Evolutionary conservation across 2,329 filamentous ascomycete species (phyloP), one percentile per base, ranked within the genome.

Genomic region (Trichoderma cornu-damae): DNA sequence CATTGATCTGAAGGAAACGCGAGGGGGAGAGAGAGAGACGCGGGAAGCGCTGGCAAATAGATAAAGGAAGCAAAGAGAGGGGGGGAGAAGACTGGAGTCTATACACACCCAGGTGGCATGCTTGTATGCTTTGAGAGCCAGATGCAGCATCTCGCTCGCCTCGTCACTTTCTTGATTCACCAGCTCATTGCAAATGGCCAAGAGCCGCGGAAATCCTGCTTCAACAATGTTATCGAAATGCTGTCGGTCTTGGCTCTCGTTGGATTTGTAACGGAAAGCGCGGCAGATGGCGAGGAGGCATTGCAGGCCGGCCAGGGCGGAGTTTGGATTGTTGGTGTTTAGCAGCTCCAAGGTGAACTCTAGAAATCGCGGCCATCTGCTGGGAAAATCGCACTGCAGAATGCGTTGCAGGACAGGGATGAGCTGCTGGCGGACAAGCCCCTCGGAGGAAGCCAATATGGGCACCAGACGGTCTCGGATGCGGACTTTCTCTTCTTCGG

Each of bases 141-240:
- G 87, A 70, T 95, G 89, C 65, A 99, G 79, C 89, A 99, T 97
- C 77, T 97, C 94, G 59, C 90, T 93, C 16, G 93, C 94, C 74
- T 99, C 94, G 65, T 95, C 79, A 70, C 90, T 96, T 69, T 89
- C 89, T 76, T 97, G 92, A 64, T 90, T 87, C 44, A 96, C 88
- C 66, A 97, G 77, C 72, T 89, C 88, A 69, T 90, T 91, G 65
- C 92, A 95, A 68, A 99, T 94, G 61, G 81, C 80, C 64, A 97
- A 78, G 62, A 97, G 79, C 62, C 91, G 86, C 18, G 94, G 91
- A 75, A 99, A 99, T 59, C 90, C 90, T 60, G 87, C 84, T 71
- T 91, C 89, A 61, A 97, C 89, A 65, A 99, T 96, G 74, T 90
- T 91, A 73, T 96, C 92, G 68, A 99, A 95, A 69, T 97, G 91